Percentiles rank a stretch among this genome's conserved stretches.
Conservation (phyloP, 129 eudicot genomes). For the Kitagawia praeruptora region DNA sequence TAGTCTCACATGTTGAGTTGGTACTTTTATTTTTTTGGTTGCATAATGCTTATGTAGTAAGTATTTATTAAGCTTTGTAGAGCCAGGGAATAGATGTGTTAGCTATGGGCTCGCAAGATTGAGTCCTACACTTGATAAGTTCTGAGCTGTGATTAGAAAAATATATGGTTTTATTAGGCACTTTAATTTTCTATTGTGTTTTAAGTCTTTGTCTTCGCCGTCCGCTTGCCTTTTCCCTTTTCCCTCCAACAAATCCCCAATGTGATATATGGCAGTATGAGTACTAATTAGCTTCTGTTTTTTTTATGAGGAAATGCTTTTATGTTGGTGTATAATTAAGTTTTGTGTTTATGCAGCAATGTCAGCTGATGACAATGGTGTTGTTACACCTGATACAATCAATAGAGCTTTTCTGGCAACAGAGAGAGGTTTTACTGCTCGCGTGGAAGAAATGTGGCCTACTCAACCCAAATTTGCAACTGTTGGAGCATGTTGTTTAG, state of each 20-base stretch:
- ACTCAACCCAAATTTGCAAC: slow-evolving; percentile 47
- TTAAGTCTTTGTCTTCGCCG: neutral
- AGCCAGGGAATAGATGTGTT: neutral
- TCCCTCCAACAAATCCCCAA: neutral
- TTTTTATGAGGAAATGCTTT: slow-evolving; percentile 9
- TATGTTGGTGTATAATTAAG: slow-evolving; percentile 26
- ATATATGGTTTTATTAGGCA: neutral
- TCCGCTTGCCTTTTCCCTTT: neutral
- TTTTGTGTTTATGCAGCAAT: slow-evolving; percentile 53
- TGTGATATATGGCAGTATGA: no score
- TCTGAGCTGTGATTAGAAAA: neutral
- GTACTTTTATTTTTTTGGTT: neutral
- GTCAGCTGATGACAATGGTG: slow-evolving; percentile 41
- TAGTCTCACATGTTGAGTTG: neutral
- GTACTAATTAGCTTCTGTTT: neutral
- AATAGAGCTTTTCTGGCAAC: slow-evolving; percentile 47
- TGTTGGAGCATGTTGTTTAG: slow-evolving; percentile 72
- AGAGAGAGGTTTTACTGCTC: slow-evolving; percentile 46
- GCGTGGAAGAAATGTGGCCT: slow-evolving; percentile 46
- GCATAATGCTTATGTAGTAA: neutral
- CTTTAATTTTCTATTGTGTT: neutral
- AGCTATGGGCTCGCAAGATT: neutral
- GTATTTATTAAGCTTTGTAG: neutral
- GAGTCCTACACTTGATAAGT: neutral
- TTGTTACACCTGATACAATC: slow-evolving; percentile 47